Conservation (phyloP, 768 basidiomycete genomes). For the Trametes punicea region DNA sequence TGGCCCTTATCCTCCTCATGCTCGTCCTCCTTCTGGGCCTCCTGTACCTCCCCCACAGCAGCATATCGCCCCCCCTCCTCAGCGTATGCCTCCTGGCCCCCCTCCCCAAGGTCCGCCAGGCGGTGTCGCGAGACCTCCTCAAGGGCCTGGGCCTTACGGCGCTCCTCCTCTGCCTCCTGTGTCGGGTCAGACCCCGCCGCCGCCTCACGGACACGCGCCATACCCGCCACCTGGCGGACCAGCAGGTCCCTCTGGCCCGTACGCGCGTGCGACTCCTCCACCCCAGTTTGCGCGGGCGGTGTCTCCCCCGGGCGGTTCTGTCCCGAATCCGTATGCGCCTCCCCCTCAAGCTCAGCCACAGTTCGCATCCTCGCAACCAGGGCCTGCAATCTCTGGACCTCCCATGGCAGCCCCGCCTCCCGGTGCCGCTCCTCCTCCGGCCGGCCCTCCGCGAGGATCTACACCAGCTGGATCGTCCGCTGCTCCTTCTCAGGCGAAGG, state of each 20-base stretch:
- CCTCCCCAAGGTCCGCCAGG: slow-evolving; percentile 31
- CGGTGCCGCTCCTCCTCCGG: slow-evolving; percentile 28
- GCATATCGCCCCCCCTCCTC: slow-evolving; percentile 35
- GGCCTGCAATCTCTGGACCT: slow-evolving; percentile 6
- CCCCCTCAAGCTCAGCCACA: slow-evolving; percentile 17
- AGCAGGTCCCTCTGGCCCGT: slow-evolving; percentile 36
- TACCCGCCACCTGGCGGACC: slow-evolving; percentile 37
- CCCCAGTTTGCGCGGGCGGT: slow-evolving; percentile 33
- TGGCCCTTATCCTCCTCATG: slow-evolving; percentile 34
- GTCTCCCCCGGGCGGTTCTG: slow-evolving; percentile 30
- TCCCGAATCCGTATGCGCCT: slow-evolving; percentile 28
- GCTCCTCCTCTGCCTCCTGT: slow-evolving; percentile 43
- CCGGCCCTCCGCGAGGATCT: slow-evolving; percentile 26
- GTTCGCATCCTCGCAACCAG: slow-evolving; percentile 7
- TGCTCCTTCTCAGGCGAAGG: slow-evolving; percentile 33
- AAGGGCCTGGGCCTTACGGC: slow-evolving; percentile 49
- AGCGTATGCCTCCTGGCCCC: slow-evolving; percentile 31
- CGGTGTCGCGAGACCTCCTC: slow-evolving; percentile 34
- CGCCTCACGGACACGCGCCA: slow-evolving; percentile 20
- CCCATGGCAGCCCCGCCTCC: slow-evolving; percentile 20
- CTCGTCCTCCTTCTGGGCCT: slow-evolving; percentile 32
- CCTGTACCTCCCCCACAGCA: slow-evolving; percentile 27
- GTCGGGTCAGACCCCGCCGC: slow-evolving; percentile 38
- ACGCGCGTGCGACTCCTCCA: slow-evolving; percentile 40
- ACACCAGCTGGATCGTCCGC: slow-evolving; percentile 24